Percentiles rank a stretch among this genome's conserved stretches.
Evolutionary conservation across 2,329 filamentous ascomycete genomes (phyloP).

Genomic region (Colletotrichum euphorbiae): DNA sequence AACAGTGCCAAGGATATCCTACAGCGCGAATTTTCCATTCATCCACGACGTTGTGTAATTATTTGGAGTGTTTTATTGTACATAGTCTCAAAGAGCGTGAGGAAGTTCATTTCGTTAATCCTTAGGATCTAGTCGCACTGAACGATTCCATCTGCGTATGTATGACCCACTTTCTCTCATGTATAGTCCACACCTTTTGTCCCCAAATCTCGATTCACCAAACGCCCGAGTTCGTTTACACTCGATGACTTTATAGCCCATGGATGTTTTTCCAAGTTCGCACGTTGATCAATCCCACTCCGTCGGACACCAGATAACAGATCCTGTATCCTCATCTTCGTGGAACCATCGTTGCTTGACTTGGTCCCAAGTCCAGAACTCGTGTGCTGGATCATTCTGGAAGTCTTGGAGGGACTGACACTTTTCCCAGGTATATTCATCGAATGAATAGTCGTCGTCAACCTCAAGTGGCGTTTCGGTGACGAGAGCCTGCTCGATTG

Average conservation of each 20-base stretch:
- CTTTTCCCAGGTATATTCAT: background rate
- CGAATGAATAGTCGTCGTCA: background rate
- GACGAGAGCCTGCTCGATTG: background rate
- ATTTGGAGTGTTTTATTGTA: too few species aligned
- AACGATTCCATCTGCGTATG: too few species aligned
- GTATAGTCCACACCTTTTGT: too few species aligned
- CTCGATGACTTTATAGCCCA: background rate
- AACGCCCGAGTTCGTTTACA: too few species aligned
- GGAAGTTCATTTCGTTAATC: too few species aligned
- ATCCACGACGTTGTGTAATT: too few species aligned
- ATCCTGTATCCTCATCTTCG: background rate
- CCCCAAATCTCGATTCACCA: too few species aligned
- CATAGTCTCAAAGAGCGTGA: too few species aligned
- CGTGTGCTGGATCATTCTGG: constrained; percentile 17
- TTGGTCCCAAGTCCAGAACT: constrained; percentile 15
- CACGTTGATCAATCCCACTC: constrained; percentile 4
- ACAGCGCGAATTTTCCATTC: too few species aligned
- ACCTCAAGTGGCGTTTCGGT: background rate
- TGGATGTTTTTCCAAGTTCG: background rate
- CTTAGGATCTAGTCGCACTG: too few species aligned
- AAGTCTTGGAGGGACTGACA: background rate
- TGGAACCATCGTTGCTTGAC: constrained; percentile 4
- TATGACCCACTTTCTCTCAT: too few species aligned
- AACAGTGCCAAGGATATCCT: too few species aligned
- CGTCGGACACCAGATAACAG: background rate